phyloP scores from a whole-genome alignment of 129 eudicot genomes.

The Escallonia rubra region DNA sequence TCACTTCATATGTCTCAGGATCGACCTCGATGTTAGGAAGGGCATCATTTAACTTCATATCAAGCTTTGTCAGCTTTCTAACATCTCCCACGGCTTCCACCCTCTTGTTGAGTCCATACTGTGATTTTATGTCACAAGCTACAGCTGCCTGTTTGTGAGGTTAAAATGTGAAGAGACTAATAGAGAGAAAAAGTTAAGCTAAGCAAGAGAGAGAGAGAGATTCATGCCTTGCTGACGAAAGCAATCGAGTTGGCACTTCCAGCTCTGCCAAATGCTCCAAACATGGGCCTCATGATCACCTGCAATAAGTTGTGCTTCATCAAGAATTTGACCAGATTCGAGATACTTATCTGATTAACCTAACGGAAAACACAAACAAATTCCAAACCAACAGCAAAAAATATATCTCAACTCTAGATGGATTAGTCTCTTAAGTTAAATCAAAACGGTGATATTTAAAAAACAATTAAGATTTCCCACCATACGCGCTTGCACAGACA shows the following conservation, averaged over 20 bases:
- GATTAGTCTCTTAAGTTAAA: too few species aligned
- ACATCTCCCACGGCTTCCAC: constrained; percentile 74
- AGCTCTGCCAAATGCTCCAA: constrained; percentile 91
- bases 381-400: not conserved
- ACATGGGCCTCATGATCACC: constrained; percentile 98
- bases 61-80: constrained; percentile 69
- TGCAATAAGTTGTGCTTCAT: constrained; percentile 27
- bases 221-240: constrained; percentile 77
- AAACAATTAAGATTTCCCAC: too few species aligned
- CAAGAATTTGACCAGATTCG: not conserved
- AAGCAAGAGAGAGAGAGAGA: constrained; percentile 13
- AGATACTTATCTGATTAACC: not conserved
- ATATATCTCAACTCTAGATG: too few species aligned
- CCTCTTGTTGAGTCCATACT: constrained; percentile 68
- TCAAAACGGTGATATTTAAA: too few species aligned
- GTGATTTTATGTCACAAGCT: constrained; percentile 50
- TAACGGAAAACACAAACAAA: not conserved
- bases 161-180: not conserved
- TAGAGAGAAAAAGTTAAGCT: not conserved
- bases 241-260: constrained; percentile 84
- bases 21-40: constrained; percentile 84
- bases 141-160: constrained; percentile 59
- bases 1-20: constrained; percentile 81
- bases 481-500: too few species aligned
- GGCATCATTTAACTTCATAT: constrained; percentile 94